Conservation (phyloP, 345 rosid species). For the Ailanthus altissimus region DNA sequence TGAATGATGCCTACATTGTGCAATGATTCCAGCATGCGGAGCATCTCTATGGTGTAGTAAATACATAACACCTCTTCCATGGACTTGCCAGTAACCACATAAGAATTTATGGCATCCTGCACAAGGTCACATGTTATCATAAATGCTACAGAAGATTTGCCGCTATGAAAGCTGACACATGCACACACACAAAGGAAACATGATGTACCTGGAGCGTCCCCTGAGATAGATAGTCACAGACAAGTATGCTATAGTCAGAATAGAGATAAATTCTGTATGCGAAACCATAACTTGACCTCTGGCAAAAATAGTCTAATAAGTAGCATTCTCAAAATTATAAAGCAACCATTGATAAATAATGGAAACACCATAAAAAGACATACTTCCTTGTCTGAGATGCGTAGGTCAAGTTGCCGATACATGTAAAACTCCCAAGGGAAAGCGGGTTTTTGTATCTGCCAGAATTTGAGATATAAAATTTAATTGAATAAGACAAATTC, state of each 20-base stretch:
- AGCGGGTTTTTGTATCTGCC: conserved; percentile 90
- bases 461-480: conserved; percentile 17
- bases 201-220: conserved; percentile 85
- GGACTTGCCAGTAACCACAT: conserved; percentile 61
- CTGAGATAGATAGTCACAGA: conserved; percentile 73
- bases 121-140: conserved; percentile 16
- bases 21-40: conserved; percentile 81
- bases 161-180: conserved; percentile 6
- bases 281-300: conserved; percentile 86
- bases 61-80: conserved; percentile 93
- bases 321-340: not conserved
- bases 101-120: conserved; percentile 94
- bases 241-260: conserved; percentile 79
- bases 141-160: conserved; percentile 9
- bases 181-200: not conserved
- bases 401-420: conserved; percentile 88
- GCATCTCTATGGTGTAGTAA: conserved; percentile 90
- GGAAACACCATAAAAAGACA: conserved; percentile 19
- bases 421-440: conserved; percentile 97
- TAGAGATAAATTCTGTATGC: conserved; percentile 72
- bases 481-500: not conserved
- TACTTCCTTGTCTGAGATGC: conserved; percentile 67
- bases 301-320: conserved; percentile 29
- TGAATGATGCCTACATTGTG: conserved; percentile 86
- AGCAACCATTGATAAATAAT: conserved; percentile 16